Percentiles rank a stretch among this genome's conserved stretches.
These are phyloP conservation scores for Euphorbia tirucalli DNA, from an alignment of 345 rosid species.

Conservation along the genomic window DNA sequence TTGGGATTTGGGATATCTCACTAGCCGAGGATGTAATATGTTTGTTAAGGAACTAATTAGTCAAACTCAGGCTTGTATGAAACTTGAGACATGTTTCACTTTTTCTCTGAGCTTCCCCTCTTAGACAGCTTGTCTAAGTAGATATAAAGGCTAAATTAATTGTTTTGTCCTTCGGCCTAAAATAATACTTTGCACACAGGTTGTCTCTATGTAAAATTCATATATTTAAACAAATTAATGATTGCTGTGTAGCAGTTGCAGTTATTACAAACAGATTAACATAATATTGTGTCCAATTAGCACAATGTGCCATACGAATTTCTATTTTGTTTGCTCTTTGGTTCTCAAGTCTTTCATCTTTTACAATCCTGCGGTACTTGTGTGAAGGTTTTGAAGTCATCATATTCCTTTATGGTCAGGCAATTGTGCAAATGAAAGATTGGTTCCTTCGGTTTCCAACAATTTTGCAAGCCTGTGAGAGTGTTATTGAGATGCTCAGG, in stretches of 20 bases:
- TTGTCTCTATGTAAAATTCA: background rate
- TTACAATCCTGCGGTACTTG: background rate
- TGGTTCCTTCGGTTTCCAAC: slow-evolving; percentile 90
- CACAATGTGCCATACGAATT: background rate
- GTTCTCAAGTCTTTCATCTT: slow-evolving; percentile 8
- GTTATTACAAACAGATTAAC: background rate
- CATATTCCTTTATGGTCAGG: slow-evolving; percentile 46
- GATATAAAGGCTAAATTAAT: background rate
- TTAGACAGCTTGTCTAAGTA: background rate
- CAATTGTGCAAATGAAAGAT: slow-evolving; percentile 81
- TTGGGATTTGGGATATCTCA: background rate
- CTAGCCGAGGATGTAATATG: background rate
- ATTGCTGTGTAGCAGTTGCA: background rate
- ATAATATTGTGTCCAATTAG: background rate
- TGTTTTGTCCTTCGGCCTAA: background rate
- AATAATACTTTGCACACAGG: background rate
- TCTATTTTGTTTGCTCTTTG: background rate
- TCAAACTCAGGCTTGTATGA: background rate
- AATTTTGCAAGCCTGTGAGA: slow-evolving; percentile 86
- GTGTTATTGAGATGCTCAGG: slow-evolving; percentile 92
- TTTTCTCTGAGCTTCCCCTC: background rate
- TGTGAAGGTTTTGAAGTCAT: slow-evolving; percentile 2
- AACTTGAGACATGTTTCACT: background rate
- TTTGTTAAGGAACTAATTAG: background rate
- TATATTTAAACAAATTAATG: background rate